Conservation (phyloP, 2,329 filamentous ascomycete species). For the Tolypocladium sp. region DNA sequence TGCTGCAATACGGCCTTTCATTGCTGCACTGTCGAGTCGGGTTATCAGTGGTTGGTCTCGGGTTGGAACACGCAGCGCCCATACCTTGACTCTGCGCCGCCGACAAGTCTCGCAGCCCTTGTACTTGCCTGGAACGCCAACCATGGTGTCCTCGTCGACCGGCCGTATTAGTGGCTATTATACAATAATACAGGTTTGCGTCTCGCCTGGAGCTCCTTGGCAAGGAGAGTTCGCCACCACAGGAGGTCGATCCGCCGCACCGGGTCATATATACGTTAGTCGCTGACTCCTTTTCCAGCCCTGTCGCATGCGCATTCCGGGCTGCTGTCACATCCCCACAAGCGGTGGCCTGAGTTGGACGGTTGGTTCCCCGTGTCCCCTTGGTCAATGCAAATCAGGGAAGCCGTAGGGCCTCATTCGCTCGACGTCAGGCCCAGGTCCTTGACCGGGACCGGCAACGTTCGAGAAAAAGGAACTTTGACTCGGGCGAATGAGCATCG, state of each 20-base stretch:
- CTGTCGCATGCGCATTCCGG: background rate
- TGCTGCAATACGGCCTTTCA: conserved; percentile 48
- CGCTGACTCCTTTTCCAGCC: background rate
- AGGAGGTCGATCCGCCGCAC: background rate
- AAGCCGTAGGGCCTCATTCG: background rate
- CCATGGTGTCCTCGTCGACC: conserved; percentile 29
- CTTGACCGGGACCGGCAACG: background rate
- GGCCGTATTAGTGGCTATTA: background rate
- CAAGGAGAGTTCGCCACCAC: background rate
- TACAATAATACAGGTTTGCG: background rate
- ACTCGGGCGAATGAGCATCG: conserved; percentile 1
- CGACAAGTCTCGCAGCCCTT: conserved; percentile 57
- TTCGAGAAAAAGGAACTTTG: background rate
- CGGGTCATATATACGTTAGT: conserved; percentile 1
- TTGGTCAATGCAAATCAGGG: background rate
- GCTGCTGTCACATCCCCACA: conserved; percentile 1
- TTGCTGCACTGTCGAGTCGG: conserved; percentile 46
- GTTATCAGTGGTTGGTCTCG: background rate
- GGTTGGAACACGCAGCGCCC: conserved; percentile 6
- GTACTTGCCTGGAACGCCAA: conserved; percentile 54
- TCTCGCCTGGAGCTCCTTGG: background rate
- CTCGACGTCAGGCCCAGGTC: background rate
- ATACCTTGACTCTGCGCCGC: conserved; percentile 48
- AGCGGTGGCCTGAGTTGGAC: conserved; percentile 1
- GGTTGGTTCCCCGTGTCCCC: background rate